phyloP scores from a whole-genome alignment of 2,329 filamentous ascomycete genomes.

The Metarhizium guizhouense region DNA sequence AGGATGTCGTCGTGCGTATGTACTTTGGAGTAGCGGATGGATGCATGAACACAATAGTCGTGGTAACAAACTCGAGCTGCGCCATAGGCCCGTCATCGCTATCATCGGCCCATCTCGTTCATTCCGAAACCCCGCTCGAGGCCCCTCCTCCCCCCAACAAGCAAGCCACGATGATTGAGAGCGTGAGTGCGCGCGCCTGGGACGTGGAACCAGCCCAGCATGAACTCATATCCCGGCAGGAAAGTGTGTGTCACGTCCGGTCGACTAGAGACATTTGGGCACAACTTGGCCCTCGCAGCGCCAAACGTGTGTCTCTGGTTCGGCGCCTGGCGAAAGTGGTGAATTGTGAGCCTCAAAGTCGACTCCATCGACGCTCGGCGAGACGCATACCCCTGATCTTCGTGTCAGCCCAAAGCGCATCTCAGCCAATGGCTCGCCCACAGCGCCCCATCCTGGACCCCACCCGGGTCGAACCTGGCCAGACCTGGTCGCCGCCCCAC shows the following conservation, averaged over 20 bases:
- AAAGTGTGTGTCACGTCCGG: background rate
- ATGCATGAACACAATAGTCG: conserved; percentile 1
- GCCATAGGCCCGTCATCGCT: conserved; percentile 1
- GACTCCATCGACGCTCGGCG: conserved; percentile 5
- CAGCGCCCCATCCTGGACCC: conserved; percentile 6
- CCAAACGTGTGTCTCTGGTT: background rate
- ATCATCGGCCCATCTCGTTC: conserved; percentile 7
- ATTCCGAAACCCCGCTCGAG: conserved; percentile 12
- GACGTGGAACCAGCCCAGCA: background rate
- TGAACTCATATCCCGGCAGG: conserved; percentile 3
- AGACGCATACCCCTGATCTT: background rate
- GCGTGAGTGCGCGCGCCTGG: background rate
- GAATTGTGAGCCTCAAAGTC: background rate
- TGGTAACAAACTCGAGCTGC: background rate
- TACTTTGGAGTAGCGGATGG: background rate
- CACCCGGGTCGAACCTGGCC: conserved; percentile 6
- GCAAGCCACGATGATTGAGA: background rate
- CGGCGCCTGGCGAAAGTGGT: background rate
- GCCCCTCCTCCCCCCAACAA: background rate
- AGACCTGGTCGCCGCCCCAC: conserved; percentile 11
- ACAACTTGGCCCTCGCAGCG: background rate
- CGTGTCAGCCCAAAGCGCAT: conserved; percentile 4
- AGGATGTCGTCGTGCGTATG: background rate
- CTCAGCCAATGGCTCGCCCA: background rate
- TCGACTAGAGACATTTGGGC: background rate